Conservation (phyloP, 768 basidiomycete species). For the Candolleomyces eurysporus region DNA sequence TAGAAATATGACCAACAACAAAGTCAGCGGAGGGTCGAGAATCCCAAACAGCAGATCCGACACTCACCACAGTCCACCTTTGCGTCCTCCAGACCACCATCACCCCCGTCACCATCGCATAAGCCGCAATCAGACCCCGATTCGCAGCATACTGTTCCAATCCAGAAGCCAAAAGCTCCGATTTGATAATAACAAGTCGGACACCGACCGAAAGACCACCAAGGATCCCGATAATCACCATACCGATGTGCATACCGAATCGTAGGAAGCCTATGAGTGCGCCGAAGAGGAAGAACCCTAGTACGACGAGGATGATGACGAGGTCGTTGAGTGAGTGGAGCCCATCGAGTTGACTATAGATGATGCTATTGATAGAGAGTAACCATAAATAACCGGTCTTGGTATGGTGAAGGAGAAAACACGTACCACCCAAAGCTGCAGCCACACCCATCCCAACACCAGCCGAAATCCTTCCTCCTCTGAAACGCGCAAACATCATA, state of each 20-base stretch:
- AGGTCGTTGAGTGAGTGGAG: slow-evolving; percentile 50
- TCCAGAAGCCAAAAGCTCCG: slow-evolving; percentile 44
- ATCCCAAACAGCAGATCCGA: not conserved
- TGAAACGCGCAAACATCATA: slow-evolving; percentile 54
- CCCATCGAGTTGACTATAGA: slow-evolving; percentile 57
- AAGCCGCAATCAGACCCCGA: slow-evolving; percentile 51
- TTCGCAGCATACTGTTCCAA: slow-evolving; percentile 36
- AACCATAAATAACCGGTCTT: not conserved
- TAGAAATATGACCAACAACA: slow-evolving; percentile 13
- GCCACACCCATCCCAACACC: slow-evolving; percentile 54
- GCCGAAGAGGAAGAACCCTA: slow-evolving; percentile 48
- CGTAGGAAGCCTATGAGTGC: slow-evolving; percentile 10
- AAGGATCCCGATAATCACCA: slow-evolving; percentile 43
- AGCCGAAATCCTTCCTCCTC: slow-evolving; percentile 55
- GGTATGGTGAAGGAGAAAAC: not conserved
- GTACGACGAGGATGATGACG: slow-evolving; percentile 44
- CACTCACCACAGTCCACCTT: slow-evolving; percentile 50
- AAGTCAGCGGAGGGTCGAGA: too few relatives aligned
- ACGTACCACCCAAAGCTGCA: slow-evolving; percentile 44
- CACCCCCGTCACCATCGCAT: slow-evolving; percentile 41
- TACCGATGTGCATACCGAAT: slow-evolving; percentile 24
- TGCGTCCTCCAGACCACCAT: slow-evolving; percentile 41
- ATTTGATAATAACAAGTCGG: slow-evolving; percentile 49
- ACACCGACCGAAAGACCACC: slow-evolving; percentile 60
- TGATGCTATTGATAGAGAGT: slow-evolving; percentile 39